Evolutionary conservation across 257 asterid genomes (phyloP).

Genomic region (Solanum corneliomulleri): DNA sequence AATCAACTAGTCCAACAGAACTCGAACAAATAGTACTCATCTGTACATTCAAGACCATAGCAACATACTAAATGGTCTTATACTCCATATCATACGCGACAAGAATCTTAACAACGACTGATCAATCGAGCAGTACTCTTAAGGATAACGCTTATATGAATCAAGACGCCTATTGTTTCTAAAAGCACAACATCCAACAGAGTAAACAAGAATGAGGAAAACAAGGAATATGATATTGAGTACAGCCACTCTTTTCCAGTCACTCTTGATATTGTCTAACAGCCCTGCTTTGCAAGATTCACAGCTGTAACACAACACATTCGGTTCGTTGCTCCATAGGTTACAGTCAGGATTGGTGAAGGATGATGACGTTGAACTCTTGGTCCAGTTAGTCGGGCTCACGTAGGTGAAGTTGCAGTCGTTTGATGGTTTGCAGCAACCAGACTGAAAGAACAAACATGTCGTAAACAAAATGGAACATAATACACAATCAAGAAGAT

Average conservation of each 20-base stretch:
- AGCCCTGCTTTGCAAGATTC: conserved; percentile 84
- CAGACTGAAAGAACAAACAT: conserved; percentile 50
- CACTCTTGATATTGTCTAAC: conserved; percentile 68
- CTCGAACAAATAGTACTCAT: not conserved
- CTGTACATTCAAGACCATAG: not conserved
- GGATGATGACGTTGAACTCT: conserved; percentile 2
- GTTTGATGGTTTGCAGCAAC: conserved; percentile 88
- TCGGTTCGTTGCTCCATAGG: conserved; percentile 53
- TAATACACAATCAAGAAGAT: not conserved
- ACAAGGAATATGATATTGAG: conserved; percentile 59
- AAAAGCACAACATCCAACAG: conserved; percentile 77
- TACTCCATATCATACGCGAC: not conserved
- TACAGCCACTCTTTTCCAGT: conserved; percentile 75
- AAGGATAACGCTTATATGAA: conserved; percentile 70
- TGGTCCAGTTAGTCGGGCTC: conserved; percentile 74
- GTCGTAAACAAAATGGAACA: not conserved
- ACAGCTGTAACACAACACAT: conserved; percentile 52
- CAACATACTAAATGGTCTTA: too few relatives aligned
- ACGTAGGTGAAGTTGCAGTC: conserved; percentile 59
- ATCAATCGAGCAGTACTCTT: not conserved
- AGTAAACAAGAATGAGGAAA: conserved; percentile 71
- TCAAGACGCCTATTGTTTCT: conserved; percentile 72
- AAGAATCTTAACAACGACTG: not conserved
- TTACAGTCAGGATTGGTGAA: conserved; percentile 43
- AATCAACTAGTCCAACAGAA: not conserved